Evolutionary conservation across 2,329 filamentous ascomycete species (phyloP), one percentile per base, ranked within the genome.

Genomic region (Colletotrichum melonis): DNA sequence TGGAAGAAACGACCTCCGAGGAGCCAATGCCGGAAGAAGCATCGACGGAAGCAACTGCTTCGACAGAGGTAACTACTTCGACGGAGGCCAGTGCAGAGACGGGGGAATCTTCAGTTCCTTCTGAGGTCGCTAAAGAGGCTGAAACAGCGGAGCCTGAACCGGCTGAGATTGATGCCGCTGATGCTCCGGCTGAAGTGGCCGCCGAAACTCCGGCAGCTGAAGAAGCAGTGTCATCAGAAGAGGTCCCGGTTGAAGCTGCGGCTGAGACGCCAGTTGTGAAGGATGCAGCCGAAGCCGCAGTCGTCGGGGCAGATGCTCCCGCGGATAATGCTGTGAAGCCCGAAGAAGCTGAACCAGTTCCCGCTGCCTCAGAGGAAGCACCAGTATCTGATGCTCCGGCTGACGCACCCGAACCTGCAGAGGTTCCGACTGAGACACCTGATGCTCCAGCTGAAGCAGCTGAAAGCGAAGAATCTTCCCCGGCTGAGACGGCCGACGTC

Each of bases 311-410:
- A 9, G 67, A 69, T 12, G 38, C 22, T 16, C 12, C 60, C 9
- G 54, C 65, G 4, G 68, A 72, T 26, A 52, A 63, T 16, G 30
- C 46, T n/a, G 35, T 26, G 4, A 49, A 49, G 24, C n/a, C 64
- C 1, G 14, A 54, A 1, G 59, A 68, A 52, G 32, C 46, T 6
- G 56, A 70, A 5, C 19, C 30, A 24, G 22, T 6, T 16, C n/a
- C 63, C 3, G 63, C 57, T n/a, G 8, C 55, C 5, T 57, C 55
- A 22, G 35, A 14, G 4, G 32, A 63, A 8, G 38, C 42, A 14
- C 22, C 38, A 19, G 35, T 4, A 9, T 19, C 42, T 49, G 42
- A 46, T 9, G 42, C 42, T 46, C 42, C 42, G 42, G 42, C 16
- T n/a, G 52, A 19, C 63, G 4, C 38, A 24, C 28, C 63, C 12